Base-by-base conservation (phyloP, 2,329 filamentous ascomycete genomes). In the Alternaria consortialis region DNA sequence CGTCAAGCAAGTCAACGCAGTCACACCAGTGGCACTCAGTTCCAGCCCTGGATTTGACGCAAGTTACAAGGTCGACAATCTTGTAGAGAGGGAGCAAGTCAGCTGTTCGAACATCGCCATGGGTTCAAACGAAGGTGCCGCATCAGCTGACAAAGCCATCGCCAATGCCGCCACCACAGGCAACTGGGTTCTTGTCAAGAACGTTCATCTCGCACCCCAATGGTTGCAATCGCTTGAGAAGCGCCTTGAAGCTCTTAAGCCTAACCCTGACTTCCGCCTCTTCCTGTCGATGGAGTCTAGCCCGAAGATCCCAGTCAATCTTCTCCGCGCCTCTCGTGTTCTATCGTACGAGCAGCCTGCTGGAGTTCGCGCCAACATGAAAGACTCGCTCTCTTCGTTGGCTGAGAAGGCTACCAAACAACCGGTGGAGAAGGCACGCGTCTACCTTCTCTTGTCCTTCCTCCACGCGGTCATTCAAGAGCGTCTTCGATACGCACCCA, bases 221-320 rank as follows among this genome's bases (percentile, higher is more conserved):
- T 99, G 96, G 96, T 84, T 99, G 32, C 94, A 98, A 80, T 97
- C 93, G 73, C 86, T 99, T 15, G 94, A 99, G 83, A 99, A 99
- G 85, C 90, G 94, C 44, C 91, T 99, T 82, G 93, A 97, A 69
- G 92, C 93, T 11, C 90, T 99, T 74, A 97, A 97, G 75, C 94
- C 96, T 29, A 93, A 98, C 80, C 85, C 88, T 37, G 91, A 97
- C 76, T 99, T 99, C 86, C 87, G 95, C 48, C 84, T 99, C 31
- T 99, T 99, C 87, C 82, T 99, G 63, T 97, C 94, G 0, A 99
- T 99, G 95, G 95, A 99, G 80, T 92, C 93, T 2, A 97, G 93
- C 73, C 92, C 89, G 53, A 97, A 95, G 86, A 99, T 99, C 70
- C 94, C 96, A 0, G 94, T 98, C 77, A 98, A 98, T 75, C 82